Base-by-base conservation (phyloP, 106 monocot species). In the Hemerocallis citrina region DNA sequence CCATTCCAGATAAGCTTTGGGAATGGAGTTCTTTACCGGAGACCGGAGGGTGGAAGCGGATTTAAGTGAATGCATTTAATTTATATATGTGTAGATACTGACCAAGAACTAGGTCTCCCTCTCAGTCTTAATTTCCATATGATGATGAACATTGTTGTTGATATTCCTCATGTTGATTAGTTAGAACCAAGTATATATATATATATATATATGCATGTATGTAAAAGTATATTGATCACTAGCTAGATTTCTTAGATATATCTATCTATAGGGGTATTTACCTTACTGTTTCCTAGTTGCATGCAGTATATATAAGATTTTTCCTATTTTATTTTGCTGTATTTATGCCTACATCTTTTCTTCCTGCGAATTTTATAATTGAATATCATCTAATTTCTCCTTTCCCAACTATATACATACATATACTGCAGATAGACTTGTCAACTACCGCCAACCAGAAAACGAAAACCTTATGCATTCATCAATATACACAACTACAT, bases 1-100 rank as follows among this genome's bases (percentile, higher is more conserved):
- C 37, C 16, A 38, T 59, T 24, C 29, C 40, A 16, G 61, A 61
- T 6, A 61, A 61, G 14, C 61, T 61, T 1, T 61, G 61, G 61
- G 40, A 61, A 7, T 61, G 61, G 61, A 41, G 14, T 41, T 36
- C 24, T 3, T 2, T 41, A 7, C 28, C 39, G 25, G 25, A 27
- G 30, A 24, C 0, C 23, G 23, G 38, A 59, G 25, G 59, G 12
- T 34, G 4, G 12, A 10, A 39, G 17, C 36, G 20, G 0, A 37
- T 61, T 42, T 14, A 61, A 61, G 41, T 61, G 61, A 47, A 37
- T 40, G 42, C 2, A 50, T 27, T 25, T 50, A 28, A 23, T 22
- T 6, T 16, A 27, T 50, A 11, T 6, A 22, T 19, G 23, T 5
- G 23, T 6, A 47, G 23, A 27, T 27, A 50, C 50, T 50, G 50